Conservation (phyloP, 805 yeast genomes). For the Priceomyces carsonii region DNA sequence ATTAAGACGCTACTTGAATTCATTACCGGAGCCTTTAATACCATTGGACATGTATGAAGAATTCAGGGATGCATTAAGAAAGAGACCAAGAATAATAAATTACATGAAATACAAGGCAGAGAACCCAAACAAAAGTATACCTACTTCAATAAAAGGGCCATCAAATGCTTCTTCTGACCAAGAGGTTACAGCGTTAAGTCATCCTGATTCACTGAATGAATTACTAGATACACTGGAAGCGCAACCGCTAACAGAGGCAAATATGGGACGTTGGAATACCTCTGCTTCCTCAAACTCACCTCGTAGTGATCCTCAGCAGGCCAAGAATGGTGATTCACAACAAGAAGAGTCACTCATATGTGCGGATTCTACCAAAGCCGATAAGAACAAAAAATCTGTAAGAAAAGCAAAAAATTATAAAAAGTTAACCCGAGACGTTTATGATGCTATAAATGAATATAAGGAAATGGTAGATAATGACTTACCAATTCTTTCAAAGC, state of each 20-base stretch:
- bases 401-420: conserved; percentile 49
- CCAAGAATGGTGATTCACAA: neutral
- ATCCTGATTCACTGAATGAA: conserved; percentile 12
- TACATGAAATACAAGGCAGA: conserved; percentile 64
- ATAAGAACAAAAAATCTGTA: conserved; percentile 2
- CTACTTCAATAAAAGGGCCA: conserved; percentile 4
- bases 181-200: neutral
- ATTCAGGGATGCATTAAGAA: conserved; percentile 74
- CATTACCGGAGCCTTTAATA: conserved; percentile 88
- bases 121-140: conserved; percentile 25
- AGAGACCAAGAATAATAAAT: conserved; percentile 62
- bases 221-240: conserved; percentile 14
- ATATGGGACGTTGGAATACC: conserved; percentile 29
- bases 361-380: neutral
- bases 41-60: conserved; percentile 75
- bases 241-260: conserved; percentile 33
- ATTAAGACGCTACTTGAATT: conserved; percentile 80
- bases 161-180: conserved; percentile 1
- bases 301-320: too few relatives aligned
- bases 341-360: conserved; percentile 1
- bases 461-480: conserved; percentile 60
- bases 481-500: conserved; percentile 78
- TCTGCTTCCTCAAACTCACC: conserved; percentile 10
- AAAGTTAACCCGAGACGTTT: conserved; percentile 62
- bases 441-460: conserved; percentile 69